Base-by-base conservation (phyloP, 768 basidiomycete species). In the Suillus subalutaceus region DNA sequence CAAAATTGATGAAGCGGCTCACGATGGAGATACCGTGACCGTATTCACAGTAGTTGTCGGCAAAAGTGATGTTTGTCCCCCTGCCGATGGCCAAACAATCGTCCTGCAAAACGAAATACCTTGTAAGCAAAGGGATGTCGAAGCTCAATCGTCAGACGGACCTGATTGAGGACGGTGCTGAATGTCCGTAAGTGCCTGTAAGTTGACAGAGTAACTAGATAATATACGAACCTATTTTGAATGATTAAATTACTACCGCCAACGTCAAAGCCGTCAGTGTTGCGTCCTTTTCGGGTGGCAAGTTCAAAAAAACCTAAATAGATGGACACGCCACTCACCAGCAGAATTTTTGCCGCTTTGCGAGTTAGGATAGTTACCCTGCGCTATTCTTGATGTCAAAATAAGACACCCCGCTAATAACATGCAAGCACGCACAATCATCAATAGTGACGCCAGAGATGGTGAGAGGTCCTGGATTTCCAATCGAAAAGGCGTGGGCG, bases 1-100 rank as follows among this genome's bases (percentile, higher is more conserved):
- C 48, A 23, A 23, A 32, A 50, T 43, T 57, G 30, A 35, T n/a
- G 12, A 15, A 40, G 50, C 38, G 3, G 66, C 65, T 50, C 61
- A 79, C 80, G 35, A 90, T 80, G 5, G 87, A 88, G 67, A 89
- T 85, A 37, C 90, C 89, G 58, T 92, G 90, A 4, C 90, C 89
- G 32, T 81, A 80, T 3, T 77, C 74, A 75, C 90, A 90, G 30
- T 73, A 73, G 72, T 89, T 88, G 30, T 83, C 72, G 63, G 77
- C 76, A 77, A 90, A 81, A 26, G 77, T 46, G 57, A 86, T 84
- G 67, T 83, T 84, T 7, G 76, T 66, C 18, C 82, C 63, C n/a
- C n/a, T n/a, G n/a, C n/a, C 82, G 69, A 85, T 79, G 23, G 90
- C 87, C 32, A 91, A 76, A 71, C 88, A 90, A 69, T 91, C 89